Base-by-base conservation (phyloP, 345 rosid species). In the Garcia nutans region DNA sequence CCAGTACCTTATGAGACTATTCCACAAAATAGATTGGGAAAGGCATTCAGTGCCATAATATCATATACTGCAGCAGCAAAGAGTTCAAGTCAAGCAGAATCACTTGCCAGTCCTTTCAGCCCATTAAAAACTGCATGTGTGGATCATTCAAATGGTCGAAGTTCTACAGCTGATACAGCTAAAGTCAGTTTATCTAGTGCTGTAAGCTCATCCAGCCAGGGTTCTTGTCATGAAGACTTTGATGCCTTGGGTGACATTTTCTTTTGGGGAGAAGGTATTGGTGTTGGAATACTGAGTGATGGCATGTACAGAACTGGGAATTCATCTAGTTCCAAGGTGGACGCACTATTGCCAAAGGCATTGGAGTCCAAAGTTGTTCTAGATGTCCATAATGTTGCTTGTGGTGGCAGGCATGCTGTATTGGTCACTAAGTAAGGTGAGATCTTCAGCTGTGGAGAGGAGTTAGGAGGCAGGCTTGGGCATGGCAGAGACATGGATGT, bases 361-460 rank as follows among this genome's bases (percentile, higher is more conserved):
- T 84, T 94, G 86, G 96, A 85, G 68, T 86, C 98, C 69, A 85
- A 84, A 2, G 88, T 89, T 78, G 88, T 89, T 71, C 85, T 92
- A 13, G 97, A 92, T 87, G 92, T 87, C 44, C 87, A 84, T 73
- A 82, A 77, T 77, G 85, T 94, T 42, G 93, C 97, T 68, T 94
- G 98, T 82, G 97, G 98, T 83, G 73, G 84, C 78, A 88, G 80
- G 83, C 98, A 94, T 87, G 97, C 97, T n/a, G 84, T 83, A 74
- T 78, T 94, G 75, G 88, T 92, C 71, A 92, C 91, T 52, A 91
- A 86, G 79, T 88, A 89, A 77, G 98, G 97, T 63, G 91, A 91
- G 78, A 89, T 91, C 79, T 92, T 89, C 74, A 94, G 97, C 75
- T 94, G 97, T 97, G 98, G 98, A 23, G 91, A 91, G 70, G 98